Evolutionary conservation across 2,329 filamentous ascomycete species (phyloP), one percentile per base, ranked within the genome.

Genomic region (Xylariaceae sp.): DNA sequence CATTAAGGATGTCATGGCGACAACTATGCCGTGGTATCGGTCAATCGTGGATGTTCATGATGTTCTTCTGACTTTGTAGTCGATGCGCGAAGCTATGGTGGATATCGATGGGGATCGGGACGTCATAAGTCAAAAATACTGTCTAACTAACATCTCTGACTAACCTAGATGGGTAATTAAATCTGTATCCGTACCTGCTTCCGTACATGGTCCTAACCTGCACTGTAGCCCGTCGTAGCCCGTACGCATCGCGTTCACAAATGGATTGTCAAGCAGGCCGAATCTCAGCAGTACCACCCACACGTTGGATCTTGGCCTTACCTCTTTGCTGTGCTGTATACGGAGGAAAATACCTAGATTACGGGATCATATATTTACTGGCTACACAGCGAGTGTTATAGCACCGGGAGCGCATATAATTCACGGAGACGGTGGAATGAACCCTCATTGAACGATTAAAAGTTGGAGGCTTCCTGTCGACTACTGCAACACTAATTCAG

Each of bases 1-100:
- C 56, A 60, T 60, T 18, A 63, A 54, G 18, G 61, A 63, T 55
- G 61, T 54, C 69, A 70, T 70, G 39, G 45, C 59, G 62, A 65
- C 62, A n/a, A 55, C 56, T 53, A 34, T 11, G 55, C 56, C 54
- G 15, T 61, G 45, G 15, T 58, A 23, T 58, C 15, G 10, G 15
- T 56, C 15, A 45, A 4, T 23, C 10, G 30, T 53, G 7, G 18
- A 49, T 45, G 15, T 52, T 62, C 54, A 61, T 60, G 48, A 57
- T 55, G 55, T 4, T 56, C 56, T 48, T 42, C 37, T n/a, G 53
- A 45, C 59, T 44, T 23, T 57, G 37, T 13, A 55, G 51, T 49
- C 18, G 55, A 53, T 51, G 53, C 48, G 53, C 50, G 42, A 42
- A 59, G 51, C 66, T 67, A 66, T 60, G 59, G 59, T 67, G 63